A percentile compares a stretch with the other conserved stretches of the same genome.
Conservation (phyloP, 257 asterid species). For the Euphrasia confusa region DNA sequence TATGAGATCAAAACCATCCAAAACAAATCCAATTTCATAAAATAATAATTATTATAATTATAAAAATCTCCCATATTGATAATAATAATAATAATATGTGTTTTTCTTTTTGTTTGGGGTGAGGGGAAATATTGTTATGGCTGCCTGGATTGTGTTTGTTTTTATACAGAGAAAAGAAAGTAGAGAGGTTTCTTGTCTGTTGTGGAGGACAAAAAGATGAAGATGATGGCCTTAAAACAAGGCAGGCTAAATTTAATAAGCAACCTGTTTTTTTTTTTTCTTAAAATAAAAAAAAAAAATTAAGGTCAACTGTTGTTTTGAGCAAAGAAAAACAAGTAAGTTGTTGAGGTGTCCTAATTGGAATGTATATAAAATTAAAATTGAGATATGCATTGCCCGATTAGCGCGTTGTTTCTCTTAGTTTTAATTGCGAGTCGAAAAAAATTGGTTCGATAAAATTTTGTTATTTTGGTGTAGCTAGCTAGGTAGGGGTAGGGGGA, state of each 20-base stretch:
- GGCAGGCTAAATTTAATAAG: neutral
- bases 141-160: slow-evolving; percentile 45
- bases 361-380: too few species aligned
- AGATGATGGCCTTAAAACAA: neutral
- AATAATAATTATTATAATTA: too few species aligned
- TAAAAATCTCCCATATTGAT: slow-evolving; percentile 36
- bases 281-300: neutral
- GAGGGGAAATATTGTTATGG: slow-evolving; percentile 27
- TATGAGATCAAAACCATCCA: slow-evolving; percentile 46
- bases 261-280: neutral
- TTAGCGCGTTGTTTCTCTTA: too few species aligned
- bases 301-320: neutral
- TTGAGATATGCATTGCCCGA: too few species aligned
- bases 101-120: slow-evolving; percentile 3
- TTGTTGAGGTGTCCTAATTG: too few species aligned
- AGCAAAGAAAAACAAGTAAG: neutral
- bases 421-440: too few species aligned
- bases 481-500: neutral
- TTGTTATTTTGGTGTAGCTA: neutral
- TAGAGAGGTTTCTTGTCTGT: slow-evolving; percentile 17
- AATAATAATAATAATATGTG: neutral
- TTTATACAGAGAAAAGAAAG: slow-evolving; percentile 47
- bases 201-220: neutral
- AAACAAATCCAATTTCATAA: slow-evolving; percentile 23
- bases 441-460: too few species aligned